A percentile compares a stretch with the other conserved stretches of the same genome.
Evolutionary conservation across 1,284 basidiomycete genomes (phyloP).

Genomic region (Ceratobasidium sp.): DNA sequence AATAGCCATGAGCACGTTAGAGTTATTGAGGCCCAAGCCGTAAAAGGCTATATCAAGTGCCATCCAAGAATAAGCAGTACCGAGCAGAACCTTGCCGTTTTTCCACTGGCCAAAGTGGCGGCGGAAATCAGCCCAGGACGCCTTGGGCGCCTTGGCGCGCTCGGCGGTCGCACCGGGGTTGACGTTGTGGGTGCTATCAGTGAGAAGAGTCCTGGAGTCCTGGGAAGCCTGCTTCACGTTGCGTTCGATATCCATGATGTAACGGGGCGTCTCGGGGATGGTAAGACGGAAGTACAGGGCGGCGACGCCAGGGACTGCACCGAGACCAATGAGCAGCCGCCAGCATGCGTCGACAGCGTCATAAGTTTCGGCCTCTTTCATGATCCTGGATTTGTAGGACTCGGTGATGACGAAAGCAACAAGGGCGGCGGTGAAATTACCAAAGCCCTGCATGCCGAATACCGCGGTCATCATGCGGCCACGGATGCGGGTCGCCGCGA

Average conservation of each 20-base stretch:
- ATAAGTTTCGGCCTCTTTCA: slow-evolving; percentile 56
- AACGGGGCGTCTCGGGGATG: slow-evolving; percentile 67
- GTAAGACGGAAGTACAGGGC: slow-evolving; percentile 59
- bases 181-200: slow-evolving; percentile 58
- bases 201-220: slow-evolving; percentile 71
- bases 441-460: slow-evolving; percentile 60
- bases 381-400: slow-evolving; percentile 70
- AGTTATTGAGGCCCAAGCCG: slow-evolving; percentile 80
- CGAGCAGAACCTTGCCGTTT: slow-evolving; percentile 56
- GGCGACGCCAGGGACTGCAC: slow-evolving; percentile 54
- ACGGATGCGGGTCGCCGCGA: slow-evolving; percentile 71
- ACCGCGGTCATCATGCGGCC: slow-evolving; percentile 60
- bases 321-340: slow-evolving; percentile 58
- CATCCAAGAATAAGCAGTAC: slow-evolving; percentile 72
- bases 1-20: slow-evolving; percentile 62
- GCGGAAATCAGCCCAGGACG: slow-evolving; percentile 67
- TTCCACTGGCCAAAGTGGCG: slow-evolving; percentile 56
- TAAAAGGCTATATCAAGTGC: slow-evolving; percentile 65
- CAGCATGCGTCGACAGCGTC: slow-evolving; percentile 58
- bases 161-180: slow-evolving; percentile 66
- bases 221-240: slow-evolving; percentile 74
- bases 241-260: slow-evolving; percentile 89
- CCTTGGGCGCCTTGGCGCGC: slow-evolving; percentile 69
- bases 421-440: slow-evolving; percentile 65
- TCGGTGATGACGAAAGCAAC: slow-evolving; percentile 70